These are phyloP conservation scores for Hypomontagnella monticulosa DNA, from an alignment of 495 filamentous ascomycete genomes.

Conservation along the genomic window DNA sequence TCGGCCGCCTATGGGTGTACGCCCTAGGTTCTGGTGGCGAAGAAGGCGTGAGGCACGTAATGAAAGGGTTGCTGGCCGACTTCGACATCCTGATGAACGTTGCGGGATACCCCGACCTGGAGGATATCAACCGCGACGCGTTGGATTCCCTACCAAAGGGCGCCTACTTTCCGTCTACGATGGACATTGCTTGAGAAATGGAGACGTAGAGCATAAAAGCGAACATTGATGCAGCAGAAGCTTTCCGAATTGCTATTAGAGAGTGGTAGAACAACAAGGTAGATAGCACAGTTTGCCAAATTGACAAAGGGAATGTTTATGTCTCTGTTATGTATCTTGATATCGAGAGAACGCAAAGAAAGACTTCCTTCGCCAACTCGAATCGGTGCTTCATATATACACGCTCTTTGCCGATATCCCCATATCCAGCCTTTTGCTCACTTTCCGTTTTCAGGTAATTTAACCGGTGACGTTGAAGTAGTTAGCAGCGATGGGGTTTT, in stretches of 20 bases:
- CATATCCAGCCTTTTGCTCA: not conserved
- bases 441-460: not conserved
- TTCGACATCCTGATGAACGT: slow-evolving; percentile 73
- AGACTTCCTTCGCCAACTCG: slow-evolving; percentile 7
- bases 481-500: slow-evolving; percentile 52
- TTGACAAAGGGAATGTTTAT: slow-evolving; percentile 31
- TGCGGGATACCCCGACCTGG: slow-evolving; percentile 65
- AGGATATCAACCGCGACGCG: slow-evolving; percentile 61
- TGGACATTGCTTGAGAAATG: slow-evolving; percentile 29
- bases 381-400: slow-evolving; percentile 26
- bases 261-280: not conserved
- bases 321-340: slow-evolving; percentile 16
- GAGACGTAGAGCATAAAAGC: not conserved
- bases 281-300: not conserved
- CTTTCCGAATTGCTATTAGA: not conserved
- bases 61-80: slow-evolving; percentile 71
- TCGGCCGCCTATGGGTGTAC: slow-evolving; percentile 72
- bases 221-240: not conserved
- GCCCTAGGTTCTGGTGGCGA: slow-evolving; percentile 69
- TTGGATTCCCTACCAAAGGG: slow-evolving; percentile 47
- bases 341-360: slow-evolving; percentile 15
- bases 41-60: slow-evolving; percentile 68
- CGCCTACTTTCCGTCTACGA: slow-evolving; percentile 32
- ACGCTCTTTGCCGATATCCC: not conserved
- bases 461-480: slow-evolving; percentile 55